Conservation (phyloP, 1,284 basidiomycete genomes). For the Melampsora larici-populina region DNA sequence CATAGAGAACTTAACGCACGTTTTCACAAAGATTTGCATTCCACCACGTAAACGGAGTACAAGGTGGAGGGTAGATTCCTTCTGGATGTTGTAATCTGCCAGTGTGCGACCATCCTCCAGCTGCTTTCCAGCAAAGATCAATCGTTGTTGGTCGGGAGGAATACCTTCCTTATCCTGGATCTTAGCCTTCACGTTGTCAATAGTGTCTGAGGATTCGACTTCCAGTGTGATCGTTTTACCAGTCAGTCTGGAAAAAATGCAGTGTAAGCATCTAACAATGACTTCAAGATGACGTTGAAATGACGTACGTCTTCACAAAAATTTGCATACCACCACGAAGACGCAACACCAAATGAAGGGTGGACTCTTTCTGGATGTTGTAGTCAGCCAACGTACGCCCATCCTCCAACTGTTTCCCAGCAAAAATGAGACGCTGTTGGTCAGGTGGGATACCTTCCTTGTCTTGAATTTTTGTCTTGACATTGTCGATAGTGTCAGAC, state of each 20-base stretch:
- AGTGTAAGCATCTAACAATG: not conserved
- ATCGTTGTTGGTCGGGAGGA: constrained; percentile 60
- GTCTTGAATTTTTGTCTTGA: too few relatives aligned
- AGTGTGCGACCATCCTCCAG: constrained; percentile 54
- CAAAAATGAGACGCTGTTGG: too few relatives aligned
- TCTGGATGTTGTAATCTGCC: constrained; percentile 89
- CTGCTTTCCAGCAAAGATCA: constrained; percentile 58
- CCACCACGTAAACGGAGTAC: constrained; percentile 82
- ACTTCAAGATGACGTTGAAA: not conserved
- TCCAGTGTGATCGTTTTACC: constrained; percentile 59
- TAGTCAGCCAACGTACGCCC: constrained; percentile 63
- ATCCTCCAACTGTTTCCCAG: constrained; percentile 57
- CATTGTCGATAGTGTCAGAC: too few relatives aligned
- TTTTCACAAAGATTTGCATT: too few relatives aligned
- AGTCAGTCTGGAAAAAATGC: not conserved
- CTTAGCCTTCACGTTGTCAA: constrained; percentile 62
- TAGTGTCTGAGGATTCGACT: too few relatives aligned
- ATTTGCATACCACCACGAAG: constrained; percentile 63
- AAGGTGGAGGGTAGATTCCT: constrained; percentile 91
- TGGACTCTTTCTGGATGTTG: constrained; percentile 94
- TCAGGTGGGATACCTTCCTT: too few relatives aligned
- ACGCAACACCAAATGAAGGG: constrained; percentile 90
- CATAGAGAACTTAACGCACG: not conserved
- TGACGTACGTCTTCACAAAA: too few relatives aligned
- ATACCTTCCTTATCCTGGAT: constrained; percentile 67